Conservation (phyloP, 352 stramenopile genomes). For the Phytophthora sojae region DNA sequence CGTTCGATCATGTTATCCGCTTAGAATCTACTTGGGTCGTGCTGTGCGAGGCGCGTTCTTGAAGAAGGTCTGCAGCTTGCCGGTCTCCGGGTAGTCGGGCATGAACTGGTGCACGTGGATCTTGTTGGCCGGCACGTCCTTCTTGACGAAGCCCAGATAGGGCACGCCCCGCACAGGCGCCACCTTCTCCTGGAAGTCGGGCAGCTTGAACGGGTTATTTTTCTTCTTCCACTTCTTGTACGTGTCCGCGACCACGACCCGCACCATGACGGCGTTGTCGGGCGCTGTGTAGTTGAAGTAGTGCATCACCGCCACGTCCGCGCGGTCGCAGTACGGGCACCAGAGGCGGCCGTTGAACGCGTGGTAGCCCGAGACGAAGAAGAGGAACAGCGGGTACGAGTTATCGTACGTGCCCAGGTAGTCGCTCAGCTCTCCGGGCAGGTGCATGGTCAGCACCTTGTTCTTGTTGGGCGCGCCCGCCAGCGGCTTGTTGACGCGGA, state of each 20-base stretch:
- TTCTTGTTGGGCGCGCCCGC: conserved; percentile 59
- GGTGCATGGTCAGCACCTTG: conserved; percentile 64
- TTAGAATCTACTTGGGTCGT: conserved; percentile 27
- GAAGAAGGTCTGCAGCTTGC: conserved; percentile 57
- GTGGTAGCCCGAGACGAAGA: conserved; percentile 79
- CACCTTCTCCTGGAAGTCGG: conserved; percentile 69
- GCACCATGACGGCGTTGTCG: conserved; percentile 63
- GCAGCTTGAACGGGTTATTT: conserved; percentile 76
- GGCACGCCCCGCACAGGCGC: conserved; percentile 64
- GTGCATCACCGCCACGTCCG: conserved; percentile 74
- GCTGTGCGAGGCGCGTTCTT: conserved; percentile 45
- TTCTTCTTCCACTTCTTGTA: conserved; percentile 87
- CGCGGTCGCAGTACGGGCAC: conserved; percentile 82
- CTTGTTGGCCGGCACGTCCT: conserved; percentile 57
- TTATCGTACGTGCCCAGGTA: conserved; percentile 75
- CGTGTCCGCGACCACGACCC: conserved; percentile 54
- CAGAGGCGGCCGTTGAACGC: conserved; percentile 80
- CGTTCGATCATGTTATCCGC: background rate
- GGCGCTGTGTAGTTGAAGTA: conserved; percentile 84
- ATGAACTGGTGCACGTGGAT: conserved; percentile 64
- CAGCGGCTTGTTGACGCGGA: conserved; percentile 63
- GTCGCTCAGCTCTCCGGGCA: conserved; percentile 50
- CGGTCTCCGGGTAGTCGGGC: conserved; percentile 62
- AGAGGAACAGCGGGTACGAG: conserved; percentile 80
- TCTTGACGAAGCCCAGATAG: conserved; percentile 69